These are phyloP conservation scores for Pythium brachiatum DNA, from an alignment of 352 stramenopile genomes.

Conservation along the genomic window DNA sequence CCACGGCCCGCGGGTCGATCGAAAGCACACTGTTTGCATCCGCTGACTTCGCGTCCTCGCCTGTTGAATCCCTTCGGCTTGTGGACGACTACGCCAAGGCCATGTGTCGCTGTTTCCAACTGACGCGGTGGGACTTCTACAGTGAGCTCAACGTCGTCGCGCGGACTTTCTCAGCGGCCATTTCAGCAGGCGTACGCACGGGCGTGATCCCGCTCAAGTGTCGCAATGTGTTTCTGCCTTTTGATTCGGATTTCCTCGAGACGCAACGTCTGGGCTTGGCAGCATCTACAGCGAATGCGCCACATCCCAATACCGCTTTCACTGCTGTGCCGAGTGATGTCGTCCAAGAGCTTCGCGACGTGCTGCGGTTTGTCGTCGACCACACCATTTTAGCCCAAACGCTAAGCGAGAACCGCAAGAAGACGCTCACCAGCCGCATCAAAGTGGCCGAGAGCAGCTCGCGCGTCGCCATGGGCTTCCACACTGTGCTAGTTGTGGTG, in stretches of 20 bases:
- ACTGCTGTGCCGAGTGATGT: not conserved
- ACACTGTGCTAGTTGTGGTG: conserved; percentile 34
- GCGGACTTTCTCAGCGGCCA: conserved; percentile 36
- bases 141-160: conserved; percentile 37
- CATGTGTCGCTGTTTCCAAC: conserved; percentile 28
- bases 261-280: not conserved
- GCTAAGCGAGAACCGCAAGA: conserved; percentile 42
- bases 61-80: not conserved
- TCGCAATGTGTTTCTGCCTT: conserved; percentile 30
- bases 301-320: not conserved
- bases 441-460: conserved; percentile 33
- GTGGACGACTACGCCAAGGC: not conserved
- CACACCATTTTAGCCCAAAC: conserved; percentile 32
- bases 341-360: conserved; percentile 26
- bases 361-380: conserved; percentile 30
- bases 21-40: conserved; percentile 5
- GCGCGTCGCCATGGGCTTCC: conserved; percentile 30
- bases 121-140: conserved; percentile 46
- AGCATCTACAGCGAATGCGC: not conserved
- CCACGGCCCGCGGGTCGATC: conserved; percentile 12
- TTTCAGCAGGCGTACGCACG: conserved; percentile 38
- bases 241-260: conserved; percentile 36
- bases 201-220: conserved; percentile 41
- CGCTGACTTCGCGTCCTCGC: not conserved
- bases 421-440: conserved; percentile 30